These are phyloP conservation scores for Suhomyces taliae DNA, from an alignment of 1,139 yeast species.

Conservation along the genomic window DNA sequence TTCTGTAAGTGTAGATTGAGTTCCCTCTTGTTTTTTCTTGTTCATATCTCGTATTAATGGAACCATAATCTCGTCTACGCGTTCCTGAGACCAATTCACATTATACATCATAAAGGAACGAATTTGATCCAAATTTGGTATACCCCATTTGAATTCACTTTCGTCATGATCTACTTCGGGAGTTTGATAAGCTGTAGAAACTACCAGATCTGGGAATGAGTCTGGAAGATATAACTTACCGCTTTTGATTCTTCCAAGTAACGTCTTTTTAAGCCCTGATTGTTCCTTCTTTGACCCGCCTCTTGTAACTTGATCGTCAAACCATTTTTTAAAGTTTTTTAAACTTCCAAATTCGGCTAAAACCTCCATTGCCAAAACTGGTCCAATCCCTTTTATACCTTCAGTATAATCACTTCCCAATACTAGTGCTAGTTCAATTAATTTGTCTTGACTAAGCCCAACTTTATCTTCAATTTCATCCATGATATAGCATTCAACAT, in stretches of 20 bases:
- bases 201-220: conserved; percentile 68
- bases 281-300: conserved; percentile 16
- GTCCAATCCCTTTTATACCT: conserved; percentile 90
- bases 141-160: conserved; percentile 85
- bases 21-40: conserved; percentile 52
- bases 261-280: conserved; percentile 43
- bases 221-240: conserved; percentile 65
- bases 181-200: conserved; percentile 67
- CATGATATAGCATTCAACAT: conserved; percentile 79
- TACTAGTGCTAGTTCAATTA: conserved; percentile 78
- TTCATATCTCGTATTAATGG: conserved; percentile 85
- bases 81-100: conserved; percentile 80
- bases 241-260: conserved; percentile 55
- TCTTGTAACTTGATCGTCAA: conserved; percentile 28
- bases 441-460: conserved; percentile 60
- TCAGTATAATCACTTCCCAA: conserved; percentile 94
- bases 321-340: conserved; percentile 39
- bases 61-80: conserved; percentile 81
- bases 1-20: conserved; percentile 57
- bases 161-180: conserved; percentile 86
- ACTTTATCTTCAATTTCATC: conserved; percentile 60
- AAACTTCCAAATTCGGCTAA: conserved; percentile 74
- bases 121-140: conserved; percentile 79
- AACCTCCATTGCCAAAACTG: conserved; percentile 91
- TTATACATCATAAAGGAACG: conserved; percentile 65